Conservation (phyloP, 495 filamentous ascomycete genomes). For the Penicillium crystallinum region DNA sequence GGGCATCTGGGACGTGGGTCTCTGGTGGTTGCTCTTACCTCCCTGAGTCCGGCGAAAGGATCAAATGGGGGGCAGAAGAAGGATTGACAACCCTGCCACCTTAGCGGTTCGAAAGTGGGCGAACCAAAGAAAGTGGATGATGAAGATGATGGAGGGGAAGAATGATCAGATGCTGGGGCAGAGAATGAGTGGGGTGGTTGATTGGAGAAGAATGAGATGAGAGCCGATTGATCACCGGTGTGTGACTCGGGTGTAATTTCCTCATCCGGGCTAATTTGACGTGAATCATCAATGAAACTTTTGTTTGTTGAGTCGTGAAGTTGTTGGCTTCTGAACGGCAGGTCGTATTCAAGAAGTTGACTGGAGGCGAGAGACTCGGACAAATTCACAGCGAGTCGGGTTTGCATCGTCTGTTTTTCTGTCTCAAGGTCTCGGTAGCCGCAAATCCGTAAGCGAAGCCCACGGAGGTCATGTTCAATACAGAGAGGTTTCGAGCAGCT, state of each 20-base stretch:
- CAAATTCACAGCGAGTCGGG: conserved; percentile 14
- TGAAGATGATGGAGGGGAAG: conserved; percentile 36
- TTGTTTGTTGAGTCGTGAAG: conserved; percentile 34
- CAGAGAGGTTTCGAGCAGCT: conserved; percentile 54
- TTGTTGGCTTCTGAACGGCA: conserved; percentile 33
- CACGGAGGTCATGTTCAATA: conserved; percentile 59
- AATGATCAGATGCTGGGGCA: conserved; percentile 38
- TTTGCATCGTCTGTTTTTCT: conserved; percentile 45
- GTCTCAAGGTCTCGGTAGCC: conserved; percentile 53
- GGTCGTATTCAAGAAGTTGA: conserved; percentile 16
- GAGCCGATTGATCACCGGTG: conserved; percentile 9
- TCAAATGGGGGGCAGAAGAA: conserved; percentile 47
- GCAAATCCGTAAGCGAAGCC: conserved; percentile 53
- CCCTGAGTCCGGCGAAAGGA: not conserved
- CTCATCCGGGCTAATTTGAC: conserved; percentile 23
- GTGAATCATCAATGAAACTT: conserved; percentile 37
- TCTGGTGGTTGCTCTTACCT: conserved; percentile 31
- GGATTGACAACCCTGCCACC: conserved; percentile 55
- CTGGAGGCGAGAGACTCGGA: conserved; percentile 5
- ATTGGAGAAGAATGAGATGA: conserved; percentile 10
- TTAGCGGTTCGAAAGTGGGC: conserved; percentile 24
- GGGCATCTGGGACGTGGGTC: conserved; percentile 49
- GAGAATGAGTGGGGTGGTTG: conserved; percentile 28
- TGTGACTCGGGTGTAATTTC: conserved; percentile 16
- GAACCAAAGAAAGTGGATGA: conserved; percentile 30